These are phyloP conservation scores for Metschnikowia shivogae DNA, from an alignment of 805 yeast genomes.

Conservation along the genomic window DNA sequence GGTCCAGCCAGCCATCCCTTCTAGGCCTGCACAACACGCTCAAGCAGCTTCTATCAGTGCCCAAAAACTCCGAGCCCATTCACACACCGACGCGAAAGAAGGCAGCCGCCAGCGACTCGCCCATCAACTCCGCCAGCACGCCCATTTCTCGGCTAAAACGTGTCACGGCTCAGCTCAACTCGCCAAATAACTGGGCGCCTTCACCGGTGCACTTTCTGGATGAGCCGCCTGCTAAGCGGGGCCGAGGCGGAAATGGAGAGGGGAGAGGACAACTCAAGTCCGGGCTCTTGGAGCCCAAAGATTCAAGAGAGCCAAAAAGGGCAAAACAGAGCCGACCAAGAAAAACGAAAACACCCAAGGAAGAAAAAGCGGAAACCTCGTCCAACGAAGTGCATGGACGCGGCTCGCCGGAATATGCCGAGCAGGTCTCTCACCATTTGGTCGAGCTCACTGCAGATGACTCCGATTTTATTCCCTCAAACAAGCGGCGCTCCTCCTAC, in stretches of 20 bases:
- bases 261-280: too few relatives aligned
- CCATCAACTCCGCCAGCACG: conserved; percentile 13
- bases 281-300: too few relatives aligned
- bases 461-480: conserved; percentile 4
- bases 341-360: too few relatives aligned
- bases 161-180: conserved; percentile 12
- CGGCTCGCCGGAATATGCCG: conserved; percentile 17
- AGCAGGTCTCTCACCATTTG: conserved; percentile 28
- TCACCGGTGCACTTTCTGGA: conserved; percentile 1
- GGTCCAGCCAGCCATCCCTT: conserved; percentile 12
- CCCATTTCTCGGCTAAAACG: conserved; percentile 15
- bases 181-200: conserved; percentile 5
- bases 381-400: too few relatives aligned
- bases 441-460: conserved; percentile 19
- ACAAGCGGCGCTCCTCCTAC: conserved; percentile 35
- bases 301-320: too few relatives aligned
- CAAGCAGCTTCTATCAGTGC: conserved; percentile 14
- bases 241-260: background rate
- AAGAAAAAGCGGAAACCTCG: too few relatives aligned
- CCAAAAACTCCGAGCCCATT: background rate
- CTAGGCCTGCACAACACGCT: conserved; percentile 16
- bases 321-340: too few relatives aligned
- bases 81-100: background rate
- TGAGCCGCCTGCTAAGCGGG: background rate
- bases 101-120: conserved; percentile 5